These are phyloP conservation scores for Colletotrichum incanum DNA, from an alignment of 2,329 filamentous ascomycete species.

Conservation along the genomic window DNA sequence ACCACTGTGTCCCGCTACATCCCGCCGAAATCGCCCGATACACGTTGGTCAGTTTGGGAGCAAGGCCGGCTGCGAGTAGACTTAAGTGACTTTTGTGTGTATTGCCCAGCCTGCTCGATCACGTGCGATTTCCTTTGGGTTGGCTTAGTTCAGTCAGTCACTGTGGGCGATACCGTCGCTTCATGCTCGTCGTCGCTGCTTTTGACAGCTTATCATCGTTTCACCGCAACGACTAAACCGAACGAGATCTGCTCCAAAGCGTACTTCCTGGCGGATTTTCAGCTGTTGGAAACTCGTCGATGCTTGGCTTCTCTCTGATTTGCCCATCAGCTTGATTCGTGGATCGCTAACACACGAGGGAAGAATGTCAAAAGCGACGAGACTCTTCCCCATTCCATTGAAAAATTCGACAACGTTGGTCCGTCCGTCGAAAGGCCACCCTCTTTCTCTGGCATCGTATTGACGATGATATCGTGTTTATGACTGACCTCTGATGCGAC, in stretches of 20 bases:
- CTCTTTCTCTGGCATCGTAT: neutral
- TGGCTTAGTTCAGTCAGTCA: neutral
- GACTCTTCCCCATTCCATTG: no score
- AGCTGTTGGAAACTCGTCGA: neutral
- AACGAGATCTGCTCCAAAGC: neutral
- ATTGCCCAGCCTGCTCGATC: neutral
- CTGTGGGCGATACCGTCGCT: neutral
- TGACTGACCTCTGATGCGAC: neutral
- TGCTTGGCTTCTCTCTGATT: no score
- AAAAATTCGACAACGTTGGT: no score
- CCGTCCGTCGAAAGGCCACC: neutral
- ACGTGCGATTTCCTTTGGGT: neutral
- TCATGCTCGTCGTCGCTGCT: neutral
- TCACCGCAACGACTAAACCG: neutral
- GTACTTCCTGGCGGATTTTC: rapidly evolving
- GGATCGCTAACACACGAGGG: no score
- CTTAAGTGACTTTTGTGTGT: neutral
- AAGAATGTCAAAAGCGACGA: no score
- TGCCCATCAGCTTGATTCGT: no score
- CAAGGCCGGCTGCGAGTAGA: no score
- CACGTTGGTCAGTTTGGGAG: neutral
- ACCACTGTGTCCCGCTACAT: neutral
- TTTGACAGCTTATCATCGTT: neutral
- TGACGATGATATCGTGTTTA: neutral
- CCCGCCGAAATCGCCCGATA: constrained; percentile 8